Base-by-base conservation (phyloP, 768 basidiomycete genomes). In the Bullera alba region DNA sequence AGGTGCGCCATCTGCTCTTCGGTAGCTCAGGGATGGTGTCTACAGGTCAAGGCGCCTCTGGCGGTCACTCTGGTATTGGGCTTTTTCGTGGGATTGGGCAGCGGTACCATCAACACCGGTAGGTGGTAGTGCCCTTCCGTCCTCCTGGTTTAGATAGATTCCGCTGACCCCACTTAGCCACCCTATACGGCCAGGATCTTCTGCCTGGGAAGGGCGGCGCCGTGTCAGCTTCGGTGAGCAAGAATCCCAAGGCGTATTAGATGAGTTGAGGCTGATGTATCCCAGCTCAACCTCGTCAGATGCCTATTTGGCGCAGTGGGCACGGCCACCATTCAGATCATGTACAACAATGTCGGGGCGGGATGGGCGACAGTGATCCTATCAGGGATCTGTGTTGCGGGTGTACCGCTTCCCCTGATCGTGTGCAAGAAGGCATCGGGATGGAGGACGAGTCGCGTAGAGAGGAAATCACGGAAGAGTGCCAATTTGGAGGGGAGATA, bases 101-200 rank as follows among this genome's bases (percentile, higher is more conserved):
- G 58, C 2, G 57, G 60, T 1, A 50, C 57, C 1, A 58, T 63
- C 25, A 58, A 51, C 28, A 54, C 58, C 23, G 60, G 62, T 50
- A 21, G 44, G 53, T 50, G 6, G 42, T n/a, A n/a, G n/a, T n/a
- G n/a, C n/a, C 26, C 19, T 30, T 22, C 28, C 34, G 6, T 25
- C 5, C 19, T 38, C 17, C 17, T 28, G n/a, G 7, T 8, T 17
- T 22, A 34, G 27, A 19, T 32, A 19, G 25, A 10, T 22, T 28
- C 28, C 51, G 32, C 16, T 32, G 22, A 36, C 44, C 16, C 38
- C 35, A n/a, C 25, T 14, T 49, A 43, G 62, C 59, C 2, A 69
- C 63, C 6, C 54, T 69, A 2, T 69, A 65, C 34, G 63, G 61
- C 3, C 63, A 74, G 43, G 74, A 75, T 54, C 46, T 75, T 23